phyloP scores from a whole-genome alignment of 331 rosid species.

The Acacia concinna region DNA sequence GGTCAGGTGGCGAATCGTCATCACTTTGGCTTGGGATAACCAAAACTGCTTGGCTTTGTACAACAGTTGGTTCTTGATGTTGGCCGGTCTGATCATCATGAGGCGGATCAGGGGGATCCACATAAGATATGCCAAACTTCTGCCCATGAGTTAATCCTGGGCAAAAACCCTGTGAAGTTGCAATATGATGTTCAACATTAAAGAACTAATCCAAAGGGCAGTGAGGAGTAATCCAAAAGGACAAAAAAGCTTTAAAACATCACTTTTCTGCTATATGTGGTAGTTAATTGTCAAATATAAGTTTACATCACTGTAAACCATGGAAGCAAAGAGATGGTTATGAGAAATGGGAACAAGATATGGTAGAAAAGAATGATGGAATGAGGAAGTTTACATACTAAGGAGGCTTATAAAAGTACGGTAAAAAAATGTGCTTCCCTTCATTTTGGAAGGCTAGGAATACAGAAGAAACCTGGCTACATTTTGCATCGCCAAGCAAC shows the following conservation, averaged over 20 bases:
- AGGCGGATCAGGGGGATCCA: conserved; percentile 36
- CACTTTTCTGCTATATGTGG: not conserved
- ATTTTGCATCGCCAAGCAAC: not conserved
- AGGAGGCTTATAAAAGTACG: not conserved
- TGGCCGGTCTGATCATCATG: conserved; percentile 39
- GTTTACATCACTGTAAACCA: conserved; percentile 3
- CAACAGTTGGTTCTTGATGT: conserved; percentile 43
- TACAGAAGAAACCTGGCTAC: not conserved
- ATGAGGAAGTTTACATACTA: not conserved
- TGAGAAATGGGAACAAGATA: not conserved
- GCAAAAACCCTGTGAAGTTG: conserved; percentile 75
- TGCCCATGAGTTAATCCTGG: conserved; percentile 82
- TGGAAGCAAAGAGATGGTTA: conserved; percentile 16
- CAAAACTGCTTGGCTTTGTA: conserved; percentile 48
- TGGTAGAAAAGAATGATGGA: not conserved
- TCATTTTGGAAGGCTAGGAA: not conserved
- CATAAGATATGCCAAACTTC: conserved; percentile 61
- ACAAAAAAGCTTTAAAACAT: not conserved
- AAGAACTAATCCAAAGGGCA: not conserved
- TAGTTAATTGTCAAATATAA: not conserved
- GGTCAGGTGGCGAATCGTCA: conserved; percentile 32
- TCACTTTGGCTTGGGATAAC: conserved; percentile 49
- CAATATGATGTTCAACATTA: conserved; percentile 7
- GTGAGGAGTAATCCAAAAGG: not conserved
- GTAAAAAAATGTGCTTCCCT: not conserved